Base-by-base conservation (phyloP, 2,329 filamentous ascomycete genomes). In the Ophiosphaerella korrae region DNA sequence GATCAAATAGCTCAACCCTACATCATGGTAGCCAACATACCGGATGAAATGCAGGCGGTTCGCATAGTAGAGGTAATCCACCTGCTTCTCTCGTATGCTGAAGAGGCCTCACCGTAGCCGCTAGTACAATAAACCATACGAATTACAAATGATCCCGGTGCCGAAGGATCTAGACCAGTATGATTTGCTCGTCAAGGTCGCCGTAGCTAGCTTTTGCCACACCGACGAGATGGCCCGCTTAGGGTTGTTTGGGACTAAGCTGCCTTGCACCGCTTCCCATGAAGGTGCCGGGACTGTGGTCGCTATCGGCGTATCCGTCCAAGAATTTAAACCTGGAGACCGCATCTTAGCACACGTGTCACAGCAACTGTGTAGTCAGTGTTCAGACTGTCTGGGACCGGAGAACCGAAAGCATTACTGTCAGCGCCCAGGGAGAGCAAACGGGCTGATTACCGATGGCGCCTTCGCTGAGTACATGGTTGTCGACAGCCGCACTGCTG, bases 151-250 rank as follows among this genome's bases (percentile, higher is more conserved):
- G 13, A 67, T 85, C 29, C 74, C 78, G 11, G 76, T 80, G 1
- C 83, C 83, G 6, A 65, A 68, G 7, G 48, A 67, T 13, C 77
- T 84, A 13, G 67, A 71, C 4, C 75, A 79, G 0, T 61, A 81
- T 56, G 84, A 86, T 55, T 72, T 88, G n/a, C 78, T 86, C 32
- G 75, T 87, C 61, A 84, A 83, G 66, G 74, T 84, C 44, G 83
- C 81, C 47, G 82, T 82, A 13, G 83, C 82, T 8, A 84, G 82
- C 1, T 78, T 85, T 62, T 87, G 84, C 72, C 84, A 87, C 72
- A 86, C 84, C 1, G 84, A 87, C 71, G 68, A 70, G 53, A 83
- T 86, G 80, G 82, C 85, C 3, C 59, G 63, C 6, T 61, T 73
- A 2, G 84, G 84, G 41, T 67, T 77, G 39, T 80, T 86, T 64